Conservation (phyloP, 805 yeast genomes). For the Zygosaccharomyces pseudorouxii region DNA sequence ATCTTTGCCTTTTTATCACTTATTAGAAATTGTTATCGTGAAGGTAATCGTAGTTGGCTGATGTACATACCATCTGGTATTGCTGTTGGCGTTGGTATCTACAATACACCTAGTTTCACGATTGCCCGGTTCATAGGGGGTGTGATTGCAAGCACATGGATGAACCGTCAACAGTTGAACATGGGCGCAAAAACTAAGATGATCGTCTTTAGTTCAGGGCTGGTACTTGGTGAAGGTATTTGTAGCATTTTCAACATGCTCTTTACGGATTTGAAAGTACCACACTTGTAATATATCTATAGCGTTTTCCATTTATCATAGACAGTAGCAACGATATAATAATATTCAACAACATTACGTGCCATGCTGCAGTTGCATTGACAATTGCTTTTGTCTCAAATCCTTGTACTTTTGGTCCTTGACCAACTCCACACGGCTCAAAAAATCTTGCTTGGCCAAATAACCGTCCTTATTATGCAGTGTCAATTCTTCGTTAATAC, state of each 20-base stretch:
- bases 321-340: background rate
- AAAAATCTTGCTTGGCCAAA: constrained; percentile 85
- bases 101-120: constrained; percentile 90
- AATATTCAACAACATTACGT: constrained; percentile 5
- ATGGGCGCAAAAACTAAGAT: constrained; percentile 58
- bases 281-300: constrained; percentile 41
- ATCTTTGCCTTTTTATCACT: constrained; percentile 67
- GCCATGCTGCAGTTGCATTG: constrained; percentile 24
- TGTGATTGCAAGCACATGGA: constrained; percentile 55
- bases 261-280: constrained; percentile 62
- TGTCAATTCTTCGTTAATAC: constrained; percentile 75
- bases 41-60: constrained; percentile 36
- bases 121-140: constrained; percentile 93
- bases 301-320: background rate
- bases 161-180: constrained; percentile 36
- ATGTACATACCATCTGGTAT: constrained; percentile 85
- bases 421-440: constrained; percentile 59
- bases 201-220: constrained; percentile 87
- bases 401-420: constrained; percentile 39
- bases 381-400: constrained; percentile 36
- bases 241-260: constrained; percentile 79
- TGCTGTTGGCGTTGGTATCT: constrained; percentile 95
- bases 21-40: constrained; percentile 51
- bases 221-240: constrained; percentile 91
- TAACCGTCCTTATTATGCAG: constrained; percentile 85